Base-by-base conservation (phyloP, 768 basidiomycete species). In the Sarcodon aspratus region DNA sequence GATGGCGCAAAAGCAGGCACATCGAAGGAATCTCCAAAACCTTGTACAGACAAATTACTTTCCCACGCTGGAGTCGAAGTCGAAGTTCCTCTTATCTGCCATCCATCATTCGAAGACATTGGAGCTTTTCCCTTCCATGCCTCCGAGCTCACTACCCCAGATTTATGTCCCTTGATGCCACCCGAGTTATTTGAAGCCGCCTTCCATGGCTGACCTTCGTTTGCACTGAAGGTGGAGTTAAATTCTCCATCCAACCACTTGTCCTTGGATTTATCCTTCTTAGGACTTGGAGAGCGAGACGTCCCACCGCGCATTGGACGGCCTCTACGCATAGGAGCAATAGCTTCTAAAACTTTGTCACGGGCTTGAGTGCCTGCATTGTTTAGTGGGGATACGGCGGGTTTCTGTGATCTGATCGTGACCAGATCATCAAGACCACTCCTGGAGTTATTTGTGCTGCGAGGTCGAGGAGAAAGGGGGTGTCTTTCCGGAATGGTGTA, bases 341-440 rank as follows among this genome's bases (percentile, higher is more conserved):
- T 83, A 10, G 85, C 85, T 55, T 87, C 86, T 15, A 87, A 68
- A 5, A 85, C 84, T 57, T 79, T 84, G 50, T 89, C 85, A 36
- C 83, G 77, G 8, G 82, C 82, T 55, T 85, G 80, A 32, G 81
- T 59, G 27, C 80, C 84, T 31, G 77, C 71, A 53, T 74, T 74
- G 53, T 63, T 68, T 1, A 62, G 52, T 1, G 59, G 55, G 7
- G 45, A 50, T 46, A 52, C 50, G n/a, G 54, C 52, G 6, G 51
- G 50, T 18, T 54, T 47, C 59, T 69, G 55, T 56, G 58, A 50
- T 48, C 59, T 61, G 54, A 65, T 70, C 0, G 70, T 64, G 12
- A 74, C 64, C 32, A 73, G 54, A 33, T 65, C 61, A 21, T 71
- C 69, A 11, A 73, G 59, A 32, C 63, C 51, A 37, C 59, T 55